phyloP scores from a whole-genome alignment of 345 rosid species.

The Murraya koenigii region DNA sequence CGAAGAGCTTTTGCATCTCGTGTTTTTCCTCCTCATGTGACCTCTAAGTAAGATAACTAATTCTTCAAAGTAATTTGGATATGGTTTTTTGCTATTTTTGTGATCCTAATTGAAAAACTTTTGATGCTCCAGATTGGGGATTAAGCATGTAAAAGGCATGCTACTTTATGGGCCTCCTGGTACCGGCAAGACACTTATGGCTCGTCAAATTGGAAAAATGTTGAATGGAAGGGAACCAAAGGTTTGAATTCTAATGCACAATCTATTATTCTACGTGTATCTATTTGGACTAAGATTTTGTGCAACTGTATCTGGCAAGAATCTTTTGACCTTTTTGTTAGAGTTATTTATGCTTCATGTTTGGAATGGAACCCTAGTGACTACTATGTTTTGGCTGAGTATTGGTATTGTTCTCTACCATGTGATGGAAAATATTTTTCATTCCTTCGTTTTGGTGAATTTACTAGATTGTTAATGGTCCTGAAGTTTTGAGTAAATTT shows the following conservation, averaged over 20 bases:
- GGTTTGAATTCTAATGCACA: slow-evolving; percentile 40
- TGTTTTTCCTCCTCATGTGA: slow-evolving; percentile 96
- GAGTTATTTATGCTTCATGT: not conserved
- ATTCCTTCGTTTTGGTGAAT: slow-evolving; percentile 23
- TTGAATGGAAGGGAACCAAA: slow-evolving; percentile 98
- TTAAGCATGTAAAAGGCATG: slow-evolving; percentile 98
- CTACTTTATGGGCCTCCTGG: slow-evolving; percentile 98
- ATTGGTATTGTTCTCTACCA: slow-evolving; percentile 6
- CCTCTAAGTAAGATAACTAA: slow-evolving; percentile 59
- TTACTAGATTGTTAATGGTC: slow-evolving; percentile 88
- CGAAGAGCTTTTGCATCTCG: slow-evolving; percentile 99
- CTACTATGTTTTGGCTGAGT: not conserved
- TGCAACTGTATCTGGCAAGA: not conserved
- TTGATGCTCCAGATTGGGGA: slow-evolving; percentile 79
- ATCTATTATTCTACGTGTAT: not conserved
- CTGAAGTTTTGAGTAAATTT: slow-evolving; percentile 96
- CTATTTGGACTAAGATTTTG: not conserved
- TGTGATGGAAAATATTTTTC: slow-evolving; percentile 2
- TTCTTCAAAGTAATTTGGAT: slow-evolving; percentile 16
- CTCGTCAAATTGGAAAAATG: slow-evolving; percentile 99
- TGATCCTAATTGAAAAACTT: slow-evolving; percentile 18
- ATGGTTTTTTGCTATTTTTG: slow-evolving; percentile 6
- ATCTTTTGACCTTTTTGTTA: slow-evolving; percentile 2
- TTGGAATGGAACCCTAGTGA: not conserved
- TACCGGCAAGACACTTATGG: slow-evolving; percentile 97